These are phyloP conservation scores for Leptosphaerulina australis DNA, from an alignment of 2,329 filamentous ascomycete genomes.

Conservation along the genomic window DNA sequence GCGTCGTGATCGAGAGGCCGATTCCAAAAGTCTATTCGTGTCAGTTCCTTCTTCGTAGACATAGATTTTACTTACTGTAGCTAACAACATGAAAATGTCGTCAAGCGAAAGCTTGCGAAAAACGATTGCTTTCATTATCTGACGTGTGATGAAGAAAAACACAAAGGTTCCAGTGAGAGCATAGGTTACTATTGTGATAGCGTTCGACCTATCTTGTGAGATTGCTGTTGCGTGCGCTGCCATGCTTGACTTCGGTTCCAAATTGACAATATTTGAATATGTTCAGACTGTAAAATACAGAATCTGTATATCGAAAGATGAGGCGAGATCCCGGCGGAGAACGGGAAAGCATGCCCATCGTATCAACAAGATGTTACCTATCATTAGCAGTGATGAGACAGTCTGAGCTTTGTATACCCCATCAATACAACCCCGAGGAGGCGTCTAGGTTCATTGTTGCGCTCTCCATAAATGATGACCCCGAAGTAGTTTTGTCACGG, in stretches of 20 bases:
- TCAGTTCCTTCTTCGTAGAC: constrained; percentile 13
- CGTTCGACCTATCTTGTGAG: constrained; percentile 25
- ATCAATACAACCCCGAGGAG: constrained; percentile 1
- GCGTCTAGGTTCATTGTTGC: background rate
- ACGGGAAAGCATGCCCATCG: background rate
- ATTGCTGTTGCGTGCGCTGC: background rate
- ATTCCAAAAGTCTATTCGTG: constrained; percentile 31
- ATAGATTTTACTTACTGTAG: constrained; percentile 30
- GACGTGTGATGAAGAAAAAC: constrained; percentile 33
- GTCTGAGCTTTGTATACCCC: background rate
- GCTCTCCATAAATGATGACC: background rate
- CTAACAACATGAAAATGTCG: constrained; percentile 39
- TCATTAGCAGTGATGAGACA: background rate
- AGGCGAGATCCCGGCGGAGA: background rate
- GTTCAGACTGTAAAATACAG: background rate
- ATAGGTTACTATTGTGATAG: constrained; percentile 37
- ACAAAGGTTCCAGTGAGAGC: constrained; percentile 30
- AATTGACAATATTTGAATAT: background rate
- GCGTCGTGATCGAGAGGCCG: constrained; percentile 33
- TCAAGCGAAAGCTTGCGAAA: constrained; percentile 34
- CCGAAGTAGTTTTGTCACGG: background rate
- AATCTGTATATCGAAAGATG: background rate
- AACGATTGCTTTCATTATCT: constrained; percentile 35
- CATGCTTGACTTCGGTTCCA: background rate
- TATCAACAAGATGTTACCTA: background rate